Evolutionary conservation across 2,329 filamentous ascomycete genomes (phyloP), one percentile per base, ranked within the genome.

Genomic region (Pseudogymnoascus sp.): DNA sequence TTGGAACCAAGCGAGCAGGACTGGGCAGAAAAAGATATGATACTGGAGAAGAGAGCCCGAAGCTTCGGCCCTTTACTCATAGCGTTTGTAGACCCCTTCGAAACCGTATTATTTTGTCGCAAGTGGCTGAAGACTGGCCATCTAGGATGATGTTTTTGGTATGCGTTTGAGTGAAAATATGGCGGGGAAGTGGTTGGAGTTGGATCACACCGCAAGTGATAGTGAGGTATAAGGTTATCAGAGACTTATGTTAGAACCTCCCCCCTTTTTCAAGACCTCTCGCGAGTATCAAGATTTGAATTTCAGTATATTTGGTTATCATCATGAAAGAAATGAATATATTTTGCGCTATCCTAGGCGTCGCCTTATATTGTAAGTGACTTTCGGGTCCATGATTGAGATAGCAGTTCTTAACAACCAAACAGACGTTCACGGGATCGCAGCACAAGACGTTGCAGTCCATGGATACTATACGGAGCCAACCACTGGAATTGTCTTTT

Each of bases 401-500:
- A 54, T 34, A 14, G n/a, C 60, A 7, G 39, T 61, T 21, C 39
- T 31, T 64, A 67, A 42, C 69, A 37, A 37, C 6, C 7, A 37
- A 34, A 4, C 65, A 72, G 71, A 66, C 62, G 45, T 68, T 51
- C 57, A 47, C 61, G 59, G 61, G 14, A 69, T 68, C 14, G 40
- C 67, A 12, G 69, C 68, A 63, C 71, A 73, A 63, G 71, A 72
- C 64, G 68, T 71, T 67, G 70, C 69, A 45, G 60, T 29, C 37
- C 69, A 73, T 65, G 69, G 70, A 40, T 63, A 60, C 26, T 81
- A 77, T 68, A 78, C 75, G 10, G 79, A 82, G 60, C 72, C 75
- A 51, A 74, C 76, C 29, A 82, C 82, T 8, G 80, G 80, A 18
- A 84, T 85, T 67, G 75, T 72, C 29, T 84, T 85, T 72, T 79